Evolutionary conservation across 2,329 filamentous ascomycete genomes (phyloP).

Genomic region (Calycina herbarum): DNA sequence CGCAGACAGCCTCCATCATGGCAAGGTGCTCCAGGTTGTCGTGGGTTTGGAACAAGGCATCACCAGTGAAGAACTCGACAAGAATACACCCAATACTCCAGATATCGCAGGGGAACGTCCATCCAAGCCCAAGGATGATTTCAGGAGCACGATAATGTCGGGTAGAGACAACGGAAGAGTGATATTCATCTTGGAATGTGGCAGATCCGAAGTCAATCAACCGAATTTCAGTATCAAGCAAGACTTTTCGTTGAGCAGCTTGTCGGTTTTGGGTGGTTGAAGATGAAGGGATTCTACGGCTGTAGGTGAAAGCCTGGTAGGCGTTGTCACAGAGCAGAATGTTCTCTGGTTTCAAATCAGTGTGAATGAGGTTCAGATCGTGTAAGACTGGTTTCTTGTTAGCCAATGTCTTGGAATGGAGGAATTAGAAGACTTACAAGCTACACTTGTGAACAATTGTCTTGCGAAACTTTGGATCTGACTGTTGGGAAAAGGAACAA

Average conservation of each 20-base stretch:
- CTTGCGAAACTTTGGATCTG: constrained; percentile 97
- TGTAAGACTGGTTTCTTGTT: constrained; percentile 70
- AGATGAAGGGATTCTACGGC: constrained; percentile 67
- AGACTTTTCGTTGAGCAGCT: constrained; percentile 62
- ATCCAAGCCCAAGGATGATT: constrained; percentile 69
- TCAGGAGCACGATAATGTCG: constrained; percentile 70
- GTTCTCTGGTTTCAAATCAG: constrained; percentile 71
- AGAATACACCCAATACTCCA: constrained; percentile 75
- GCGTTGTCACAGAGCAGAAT: constrained; percentile 65
- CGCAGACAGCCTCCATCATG: constrained; percentile 74
- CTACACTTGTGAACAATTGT: constrained; percentile 96
- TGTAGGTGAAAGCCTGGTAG: constrained; percentile 72
- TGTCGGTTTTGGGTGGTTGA: constrained; percentile 59
- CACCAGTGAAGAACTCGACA: constrained; percentile 71
- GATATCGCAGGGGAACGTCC: constrained; percentile 71
- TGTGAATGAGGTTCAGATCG: constrained; percentile 96
- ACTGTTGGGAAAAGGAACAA: constrained; percentile 96
- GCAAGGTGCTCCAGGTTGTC: constrained; percentile 71
- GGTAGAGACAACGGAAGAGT: constrained; percentile 70
- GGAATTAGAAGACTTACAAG: constrained; percentile 65
- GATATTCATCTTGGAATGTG: constrained; percentile 72
- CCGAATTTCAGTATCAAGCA: constrained; percentile 68
- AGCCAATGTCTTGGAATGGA: constrained; percentile 16
- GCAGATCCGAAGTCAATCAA: constrained; percentile 72
- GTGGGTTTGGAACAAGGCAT: constrained; percentile 71